These are phyloP conservation scores for Suillus hirtellus DNA, from an alignment of 768 basidiomycete genomes.

Conservation along the genomic window DNA sequence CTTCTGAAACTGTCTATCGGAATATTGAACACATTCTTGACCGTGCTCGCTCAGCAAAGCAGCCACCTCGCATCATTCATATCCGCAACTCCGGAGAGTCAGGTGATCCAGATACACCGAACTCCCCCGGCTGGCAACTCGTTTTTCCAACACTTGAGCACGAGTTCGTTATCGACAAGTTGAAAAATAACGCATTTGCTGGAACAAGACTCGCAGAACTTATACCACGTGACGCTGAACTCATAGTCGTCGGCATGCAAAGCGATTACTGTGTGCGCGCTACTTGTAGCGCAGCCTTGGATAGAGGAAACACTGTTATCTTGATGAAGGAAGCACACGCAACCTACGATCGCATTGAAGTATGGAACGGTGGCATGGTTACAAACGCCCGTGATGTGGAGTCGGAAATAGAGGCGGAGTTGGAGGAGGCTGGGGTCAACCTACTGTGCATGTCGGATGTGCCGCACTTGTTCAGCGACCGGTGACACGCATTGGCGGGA, in stretches of 20 bases:
- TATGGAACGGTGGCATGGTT: conserved; percentile 55
- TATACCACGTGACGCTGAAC: conserved; percentile 54
- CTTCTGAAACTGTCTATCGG: conserved; percentile 39
- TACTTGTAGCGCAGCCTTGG: conserved; percentile 63
- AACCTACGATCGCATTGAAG: conserved; percentile 66
- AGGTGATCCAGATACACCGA: conserved; percentile 60
- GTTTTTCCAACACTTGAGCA: conserved; percentile 48
- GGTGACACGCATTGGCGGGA: conserved; percentile 32
- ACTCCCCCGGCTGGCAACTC: conserved; percentile 61
- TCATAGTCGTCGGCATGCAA: conserved; percentile 67
- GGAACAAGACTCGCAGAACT: conserved; percentile 54
- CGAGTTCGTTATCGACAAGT: conserved; percentile 64
- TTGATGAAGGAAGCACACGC: conserved; percentile 66
- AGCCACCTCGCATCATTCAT: conserved; percentile 62
- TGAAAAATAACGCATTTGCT: conserved; percentile 69
- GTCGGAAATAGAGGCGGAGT: conserved; percentile 61
- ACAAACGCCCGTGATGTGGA: conserved; percentile 55
- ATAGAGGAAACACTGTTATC: conserved; percentile 64
- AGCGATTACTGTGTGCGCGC: conserved; percentile 61
- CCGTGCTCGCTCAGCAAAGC: conserved; percentile 47
- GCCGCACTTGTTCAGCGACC: conserved; percentile 55
- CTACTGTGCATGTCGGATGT: conserved; percentile 69
- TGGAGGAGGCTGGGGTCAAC: conserved; percentile 68
- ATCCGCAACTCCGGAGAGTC: conserved; percentile 64
- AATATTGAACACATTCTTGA: conserved; percentile 54